phyloP scores from a whole-genome alignment of 345 rosid genomes.

The Arabidopsis suecica region DNA sequence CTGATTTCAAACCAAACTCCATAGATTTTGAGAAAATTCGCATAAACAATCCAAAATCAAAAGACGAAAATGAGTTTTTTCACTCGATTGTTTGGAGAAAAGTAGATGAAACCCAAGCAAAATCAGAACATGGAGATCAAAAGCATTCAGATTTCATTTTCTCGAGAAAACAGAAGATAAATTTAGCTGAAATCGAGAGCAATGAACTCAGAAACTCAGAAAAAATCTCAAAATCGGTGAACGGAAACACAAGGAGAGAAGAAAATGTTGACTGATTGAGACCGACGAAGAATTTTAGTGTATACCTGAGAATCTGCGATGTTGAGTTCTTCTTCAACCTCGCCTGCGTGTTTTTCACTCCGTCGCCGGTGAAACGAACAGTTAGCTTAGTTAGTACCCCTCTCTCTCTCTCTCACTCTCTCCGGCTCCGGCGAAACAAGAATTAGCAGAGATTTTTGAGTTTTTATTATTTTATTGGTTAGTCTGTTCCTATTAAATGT shows the following conservation, averaged over 20 bases:
- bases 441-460: neutral
- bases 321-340: neutral
- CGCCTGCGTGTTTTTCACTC: neutral
- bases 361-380: neutral
- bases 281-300: neutral
- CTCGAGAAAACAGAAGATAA: neutral
- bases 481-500: neutral
- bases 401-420: neutral
- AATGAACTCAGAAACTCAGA: neutral
- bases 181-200: neutral
- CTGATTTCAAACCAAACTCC: neutral
- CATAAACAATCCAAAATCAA: neutral
- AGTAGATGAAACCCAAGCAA: neutral
- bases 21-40: neutral
- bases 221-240: neutral
- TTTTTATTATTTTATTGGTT: neutral
- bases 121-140: neutral
- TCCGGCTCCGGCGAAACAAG: conserved; percentile 11
- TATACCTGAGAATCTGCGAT: neutral
- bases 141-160: neutral
- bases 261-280: neutral
- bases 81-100: neutral
- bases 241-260: neutral
- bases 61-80: neutral
- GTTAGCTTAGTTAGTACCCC: neutral